Evolutionary conservation across 805 yeast species (phyloP).

Genomic region (Ogataea wickerhamii): DNA sequence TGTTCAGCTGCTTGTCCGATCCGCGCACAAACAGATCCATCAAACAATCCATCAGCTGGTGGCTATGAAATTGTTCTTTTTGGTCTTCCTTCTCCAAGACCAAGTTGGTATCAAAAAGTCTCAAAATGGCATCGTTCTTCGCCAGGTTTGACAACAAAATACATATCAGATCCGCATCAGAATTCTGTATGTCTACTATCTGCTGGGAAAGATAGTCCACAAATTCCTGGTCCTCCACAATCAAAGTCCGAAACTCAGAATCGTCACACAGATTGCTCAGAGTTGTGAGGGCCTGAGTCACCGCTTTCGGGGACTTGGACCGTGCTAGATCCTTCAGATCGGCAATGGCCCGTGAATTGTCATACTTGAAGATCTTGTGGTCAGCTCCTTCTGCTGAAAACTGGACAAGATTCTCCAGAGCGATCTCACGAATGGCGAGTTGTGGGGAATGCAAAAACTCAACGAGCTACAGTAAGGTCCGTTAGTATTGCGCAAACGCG

Average conservation of each 20-base stretch:
- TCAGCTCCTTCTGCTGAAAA: conserved; percentile 62
- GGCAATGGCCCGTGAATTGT: conserved; percentile 64
- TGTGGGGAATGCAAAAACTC: conserved; percentile 78
- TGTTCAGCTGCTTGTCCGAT: conserved; percentile 64
- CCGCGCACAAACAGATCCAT: conserved; percentile 91
- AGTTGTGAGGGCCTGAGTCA: conserved; percentile 69
- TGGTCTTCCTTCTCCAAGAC: conserved; percentile 33
- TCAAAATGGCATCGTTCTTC: conserved; percentile 62
- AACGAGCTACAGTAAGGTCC: conserved; percentile 45
- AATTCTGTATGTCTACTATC: conserved; percentile 53
- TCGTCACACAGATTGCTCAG: conserved; percentile 82
- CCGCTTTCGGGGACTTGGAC: conserved; percentile 52
- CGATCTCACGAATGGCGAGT: conserved; percentile 76
- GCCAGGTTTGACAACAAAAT: conserved; percentile 85
- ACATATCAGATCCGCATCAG: conserved; percentile 75
- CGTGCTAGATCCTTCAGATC: conserved; percentile 63
- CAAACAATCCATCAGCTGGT: conserved; percentile 66
- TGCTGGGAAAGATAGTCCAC: conserved; percentile 44
- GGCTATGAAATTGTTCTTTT: conserved; percentile 51
- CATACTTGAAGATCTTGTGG: conserved; percentile 61
- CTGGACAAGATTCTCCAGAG: conserved; percentile 79
- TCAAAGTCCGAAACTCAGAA: conserved; percentile 52
- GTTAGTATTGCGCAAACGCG: neutral
- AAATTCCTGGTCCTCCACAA: conserved; percentile 63
- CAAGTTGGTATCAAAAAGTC: conserved; percentile 42